Evolutionary conservation across 1,284 basidiomycete genomes (phyloP).

Genomic region (Ustilago trichophora): DNA sequence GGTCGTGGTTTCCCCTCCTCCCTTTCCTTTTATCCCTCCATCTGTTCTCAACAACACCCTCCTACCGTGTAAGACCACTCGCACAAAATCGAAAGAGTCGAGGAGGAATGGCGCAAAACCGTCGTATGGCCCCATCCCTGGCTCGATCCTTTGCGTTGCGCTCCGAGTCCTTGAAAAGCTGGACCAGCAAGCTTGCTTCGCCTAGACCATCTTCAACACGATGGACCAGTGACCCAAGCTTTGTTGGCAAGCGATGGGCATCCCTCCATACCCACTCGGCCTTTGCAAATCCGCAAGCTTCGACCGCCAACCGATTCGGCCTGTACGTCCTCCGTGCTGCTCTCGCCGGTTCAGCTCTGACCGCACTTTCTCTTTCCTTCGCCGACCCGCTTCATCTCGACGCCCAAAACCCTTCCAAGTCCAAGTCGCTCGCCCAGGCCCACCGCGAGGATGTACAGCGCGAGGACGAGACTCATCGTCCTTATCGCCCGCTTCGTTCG

Average conservation of each 20-base stretch:
- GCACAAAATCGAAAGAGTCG: too few relatives aligned
- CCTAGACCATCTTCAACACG: neutral
- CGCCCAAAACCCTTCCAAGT: slow-evolving; percentile 1
- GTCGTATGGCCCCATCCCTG: slow-evolving; percentile 13
- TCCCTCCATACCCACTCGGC: neutral
- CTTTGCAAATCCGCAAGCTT: too few relatives aligned
- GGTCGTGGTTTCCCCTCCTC: neutral
- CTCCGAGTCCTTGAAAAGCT: slow-evolving; percentile 1
- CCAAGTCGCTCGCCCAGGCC: slow-evolving; percentile 23
- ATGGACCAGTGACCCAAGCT: neutral
- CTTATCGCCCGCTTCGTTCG: slow-evolving; percentile 33
- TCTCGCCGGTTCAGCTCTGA: slow-evolving; percentile 28
- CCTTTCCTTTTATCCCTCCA: neutral
- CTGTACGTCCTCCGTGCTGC: slow-evolving; percentile 11
- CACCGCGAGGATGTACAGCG: slow-evolving; percentile 29
- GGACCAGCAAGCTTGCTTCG: slow-evolving; percentile 15
- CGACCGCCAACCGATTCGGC: slow-evolving; percentile 1
- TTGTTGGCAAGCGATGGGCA: slow-evolving; percentile 6
- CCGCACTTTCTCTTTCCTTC: slow-evolving; percentile 13
- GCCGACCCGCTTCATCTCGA: slow-evolving; percentile 36
- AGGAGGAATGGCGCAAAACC: slow-evolving; percentile 20
- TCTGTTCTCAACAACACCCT: neutral
- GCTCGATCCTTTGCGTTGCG: slow-evolving; percentile 14
- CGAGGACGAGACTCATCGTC: slow-evolving; percentile 33
- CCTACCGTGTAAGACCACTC: neutral